phyloP scores from a whole-genome alignment of 495 filamentous ascomycete species.

The Daldinia caldariorum region DNA sequence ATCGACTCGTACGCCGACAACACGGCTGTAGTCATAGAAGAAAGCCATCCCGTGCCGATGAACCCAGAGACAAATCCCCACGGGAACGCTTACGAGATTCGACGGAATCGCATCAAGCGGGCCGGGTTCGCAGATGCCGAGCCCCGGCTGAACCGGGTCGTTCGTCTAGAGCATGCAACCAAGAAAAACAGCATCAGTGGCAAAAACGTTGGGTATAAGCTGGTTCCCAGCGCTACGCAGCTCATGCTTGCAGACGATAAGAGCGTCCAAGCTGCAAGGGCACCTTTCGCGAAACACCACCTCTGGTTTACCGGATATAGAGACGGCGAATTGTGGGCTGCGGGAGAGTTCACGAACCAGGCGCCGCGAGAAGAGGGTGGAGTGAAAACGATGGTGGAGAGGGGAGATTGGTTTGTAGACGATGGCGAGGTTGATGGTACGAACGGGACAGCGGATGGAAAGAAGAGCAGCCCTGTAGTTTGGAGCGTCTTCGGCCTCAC shows the following conservation, averaged over 20 bases:
- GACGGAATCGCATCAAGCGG: conserved; percentile 54
- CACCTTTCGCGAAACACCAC: conserved; percentile 83
- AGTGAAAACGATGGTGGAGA: conserved; percentile 46
- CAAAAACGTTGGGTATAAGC: conserved; percentile 81
- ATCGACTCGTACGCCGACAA: conserved; percentile 81
- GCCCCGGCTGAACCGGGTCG: conserved; percentile 69
- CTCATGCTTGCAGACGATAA: conserved; percentile 77
- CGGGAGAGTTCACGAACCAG: conserved; percentile 89
- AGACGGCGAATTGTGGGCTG: conserved; percentile 83
- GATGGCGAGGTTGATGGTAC: conserved; percentile 33
- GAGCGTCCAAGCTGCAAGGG: conserved; percentile 74
- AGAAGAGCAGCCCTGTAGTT: conserved; percentile 59
- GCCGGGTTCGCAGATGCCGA: conserved; percentile 74
- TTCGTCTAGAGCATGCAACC: conserved; percentile 80
- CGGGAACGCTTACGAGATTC: conserved; percentile 74
- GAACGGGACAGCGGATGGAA: conserved; percentile 42
- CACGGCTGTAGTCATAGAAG: conserved; percentile 76
- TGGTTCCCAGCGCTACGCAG: conserved; percentile 78
- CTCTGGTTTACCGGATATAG: conserved; percentile 83
- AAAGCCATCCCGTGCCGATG: conserved; percentile 59
- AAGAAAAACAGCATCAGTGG: conserved; percentile 77
- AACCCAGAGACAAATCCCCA: conserved; percentile 77
- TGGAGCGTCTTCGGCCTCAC: conserved; percentile 71
- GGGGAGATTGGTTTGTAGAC: conserved; percentile 48
- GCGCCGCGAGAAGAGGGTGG: conserved; percentile 47